Evolutionary conservation across 495 filamentous ascomycete genomes (phyloP), one percentile per base, ranked within the genome.

Genomic region (Hypoxylon lenormandii): DNA sequence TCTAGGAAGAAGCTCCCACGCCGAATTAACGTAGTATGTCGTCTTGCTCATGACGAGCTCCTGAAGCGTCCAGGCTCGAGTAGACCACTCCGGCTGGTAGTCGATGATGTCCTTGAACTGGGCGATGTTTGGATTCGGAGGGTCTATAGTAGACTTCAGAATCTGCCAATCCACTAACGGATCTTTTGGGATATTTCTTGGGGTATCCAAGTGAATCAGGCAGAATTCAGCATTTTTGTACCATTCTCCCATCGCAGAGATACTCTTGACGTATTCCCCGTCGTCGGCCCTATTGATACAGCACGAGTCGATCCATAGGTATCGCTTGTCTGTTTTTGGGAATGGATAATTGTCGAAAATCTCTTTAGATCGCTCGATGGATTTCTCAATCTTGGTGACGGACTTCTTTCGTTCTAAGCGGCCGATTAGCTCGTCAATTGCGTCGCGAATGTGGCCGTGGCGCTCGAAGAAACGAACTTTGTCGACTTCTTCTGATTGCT

Each of bases 191-290:
- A 70, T 51, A n/a, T 28, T 23, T 12, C 64, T 57, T 4, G 55
- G 50, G 1, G 77, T 80, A 64, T 82, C 80, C 5, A 85, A 64
- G 49, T 84, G 80, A 18, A 83, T 82, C 30, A 83, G 64, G 37
- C 79, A 81, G 59, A 81, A 80, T 28, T 81, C 80, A 18, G 82
- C 80, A 51, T 80, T 76, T 2, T 74, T 76, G 66, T 85, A 84
- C 82, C 82, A 85, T 30, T 82, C 79, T 8, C 80, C 80, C 81
- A 83, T 83, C 30, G 78, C 75, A 7, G 81, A 78, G 43, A 84
- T 64, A 10, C 81, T 80, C 60, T 80, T 76, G 15, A 73, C 75
- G 15, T 79, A 71, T 65, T 83, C 82, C 18, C 72, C 73, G 16
- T 62, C 73, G 52, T 80, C 76, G 1, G 61, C 57, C 54, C 81